Evolutionary conservation across 257 asterid species (phyloP).

Genomic region (Perilla frutescens): DNA sequence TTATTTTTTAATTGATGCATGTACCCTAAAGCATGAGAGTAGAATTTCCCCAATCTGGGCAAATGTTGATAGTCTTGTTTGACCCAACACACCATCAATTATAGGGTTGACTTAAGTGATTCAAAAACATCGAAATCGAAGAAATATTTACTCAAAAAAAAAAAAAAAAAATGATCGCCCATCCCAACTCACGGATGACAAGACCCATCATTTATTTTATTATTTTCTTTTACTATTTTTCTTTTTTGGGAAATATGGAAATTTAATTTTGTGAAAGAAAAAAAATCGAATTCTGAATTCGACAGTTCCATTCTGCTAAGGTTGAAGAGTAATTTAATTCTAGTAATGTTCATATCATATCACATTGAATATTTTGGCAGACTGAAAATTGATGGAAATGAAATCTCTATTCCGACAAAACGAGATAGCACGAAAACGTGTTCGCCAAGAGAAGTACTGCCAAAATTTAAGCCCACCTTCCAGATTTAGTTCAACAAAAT

Average conservation of each 20-base stretch:
- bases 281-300: neutral
- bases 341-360: too few relatives aligned
- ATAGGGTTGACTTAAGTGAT: constrained; percentile 7
- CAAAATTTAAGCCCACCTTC: neutral
- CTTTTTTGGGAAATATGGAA: neutral
- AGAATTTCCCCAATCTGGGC: too few relatives aligned
- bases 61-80: too few relatives aligned
- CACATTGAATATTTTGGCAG: too few relatives aligned
- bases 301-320: neutral
- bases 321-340: too few relatives aligned
- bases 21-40: too few relatives aligned
- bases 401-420: constrained; percentile 9
- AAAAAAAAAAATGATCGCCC: too few relatives aligned
- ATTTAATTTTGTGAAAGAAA: too few relatives aligned
- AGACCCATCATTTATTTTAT: neutral
- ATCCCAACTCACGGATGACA: constrained; percentile 4
- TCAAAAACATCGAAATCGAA: neutral
- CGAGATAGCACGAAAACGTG: neutral
- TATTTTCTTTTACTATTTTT: neutral
- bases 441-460: neutral
- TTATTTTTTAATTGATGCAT: too few relatives aligned
- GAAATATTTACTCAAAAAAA: neutral
- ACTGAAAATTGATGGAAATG: neutral
- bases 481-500: neutral
- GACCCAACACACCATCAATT: neutral